Evolutionary conservation across 164 flowering plant species (phyloP), one percentile per base, ranked within the genome.

Genomic region (Vitis rupestris): DNA sequence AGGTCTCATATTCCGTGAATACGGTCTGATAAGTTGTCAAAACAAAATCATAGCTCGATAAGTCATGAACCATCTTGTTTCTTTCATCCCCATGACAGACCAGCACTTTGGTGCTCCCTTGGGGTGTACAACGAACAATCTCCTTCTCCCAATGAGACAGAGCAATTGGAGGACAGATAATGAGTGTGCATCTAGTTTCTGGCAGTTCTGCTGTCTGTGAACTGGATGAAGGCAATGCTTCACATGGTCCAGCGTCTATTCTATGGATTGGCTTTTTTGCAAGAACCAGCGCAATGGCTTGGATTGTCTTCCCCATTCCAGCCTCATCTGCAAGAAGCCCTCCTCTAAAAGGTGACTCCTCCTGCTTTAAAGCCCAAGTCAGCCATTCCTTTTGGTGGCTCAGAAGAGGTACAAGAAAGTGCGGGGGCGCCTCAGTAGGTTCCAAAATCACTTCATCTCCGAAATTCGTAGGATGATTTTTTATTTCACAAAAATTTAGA

Each of bases 301-400:
- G 98, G 49, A 89, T 76, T 44, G 98, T 96, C 84, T 93, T 96
- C 12, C 99, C 98, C 99, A 96, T 93, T 11, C 99, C 99, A 97
- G 93, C 93, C 78, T 93, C 99, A 78, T 96, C 99, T 8, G 98
- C 99, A 77, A 96, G 97, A 52, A 96, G 92, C 53, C 99, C 99
- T 2, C 97, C 99, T 77, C 76, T 82, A 49, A 54, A 67, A 16
- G 64, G 63, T 54, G 98, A 93, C 1, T 84, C 83, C 80, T 96
- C 99, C 74, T 92, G 97, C 71, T 89, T 88, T 71, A 89, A 62
- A 44, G 94, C 92, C 99, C 99, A 96, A 52, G 94, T 86, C 72
- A 96, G 73, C 94, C 95, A 96, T 71, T 96, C 99, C 72, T 87
- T 91, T 74, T 96, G 99, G 74, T 89, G 93, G 80, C 97, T 82